These are phyloP conservation scores for Calonectria leucothoes DNA, from an alignment of 2,329 filamentous ascomycete species.

Conservation along the genomic window DNA sequence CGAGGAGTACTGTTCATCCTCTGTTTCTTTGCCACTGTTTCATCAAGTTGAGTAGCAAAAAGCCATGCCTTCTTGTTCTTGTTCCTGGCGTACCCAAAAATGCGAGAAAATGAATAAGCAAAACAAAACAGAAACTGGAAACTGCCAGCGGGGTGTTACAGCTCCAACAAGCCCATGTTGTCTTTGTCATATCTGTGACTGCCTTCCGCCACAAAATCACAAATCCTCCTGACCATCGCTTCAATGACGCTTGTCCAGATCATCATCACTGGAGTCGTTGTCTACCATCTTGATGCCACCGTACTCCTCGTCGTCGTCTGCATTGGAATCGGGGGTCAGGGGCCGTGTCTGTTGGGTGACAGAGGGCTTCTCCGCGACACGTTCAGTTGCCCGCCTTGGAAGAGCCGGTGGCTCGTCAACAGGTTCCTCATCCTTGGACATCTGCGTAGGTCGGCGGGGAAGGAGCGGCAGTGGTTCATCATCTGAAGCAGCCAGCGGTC, in stretches of 20 bases:
- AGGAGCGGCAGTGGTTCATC: slow-evolving; percentile 20
- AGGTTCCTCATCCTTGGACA: slow-evolving; percentile 12
- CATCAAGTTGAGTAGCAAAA: not conserved
- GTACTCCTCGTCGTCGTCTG: slow-evolving; percentile 50
- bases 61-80: too few species aligned
- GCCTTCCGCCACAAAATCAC: not conserved
- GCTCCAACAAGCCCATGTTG: not conserved
- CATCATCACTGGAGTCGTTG: slow-evolving; percentile 42
- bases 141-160: not conserved
- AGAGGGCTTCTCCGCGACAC: slow-evolving; percentile 11
- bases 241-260: not conserved
- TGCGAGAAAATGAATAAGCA: not conserved
- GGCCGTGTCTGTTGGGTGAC: slow-evolving; percentile 29
- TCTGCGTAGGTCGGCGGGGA: slow-evolving; percentile 28
- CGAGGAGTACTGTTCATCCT: not conserved
- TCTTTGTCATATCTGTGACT: not conserved
- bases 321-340: slow-evolving; percentile 41
- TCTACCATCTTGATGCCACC: slow-evolving; percentile 52
- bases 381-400: slow-evolving; percentile 30
- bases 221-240: not conserved
- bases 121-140: not conserved
- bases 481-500: slow-evolving; percentile 21
- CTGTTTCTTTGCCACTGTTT: not conserved
- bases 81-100: too few species aligned
- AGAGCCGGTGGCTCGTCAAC: slow-evolving; percentile 23